Base-by-base conservation (phyloP, 1,284 basidiomycete genomes). In the Trichosporon sp. region DNA sequence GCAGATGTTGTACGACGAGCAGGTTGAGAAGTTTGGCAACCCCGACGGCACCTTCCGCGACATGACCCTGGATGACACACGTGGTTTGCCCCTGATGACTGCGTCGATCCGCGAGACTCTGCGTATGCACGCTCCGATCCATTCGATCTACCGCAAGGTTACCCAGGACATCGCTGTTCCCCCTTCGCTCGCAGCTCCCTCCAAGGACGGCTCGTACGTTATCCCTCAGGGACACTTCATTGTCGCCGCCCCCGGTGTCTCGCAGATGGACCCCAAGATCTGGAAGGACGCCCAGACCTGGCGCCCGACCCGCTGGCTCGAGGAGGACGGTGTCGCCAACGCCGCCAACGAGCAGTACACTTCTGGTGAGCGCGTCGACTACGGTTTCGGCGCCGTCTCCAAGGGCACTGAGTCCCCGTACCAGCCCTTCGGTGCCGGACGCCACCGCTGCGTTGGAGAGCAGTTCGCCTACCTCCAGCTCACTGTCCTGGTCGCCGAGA, bases 401-500 rank as follows among this genome's bases (percentile, higher is more conserved):
- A 96, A 96, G 85, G 94, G 94, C 66, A 96, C 94, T 11, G 92
- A 94, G 74, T 92, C 90, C 72, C 90, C 91, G 38, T 98, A 98
- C 82, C 91, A 96, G 81, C 97, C 96, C 1, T 99, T 99, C 80
- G 97, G 96, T 71, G 96, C 96, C 63, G 96, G 95, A 32, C 88
- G 93, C 76, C 95, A 98, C 85, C 87, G 95, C 70, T 79, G 76
- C 77, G 68, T 75, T 35, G 80, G 79, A 3, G 77, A 81, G 63
- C 76, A 94, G 89, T 99, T 98, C 80, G 97, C 97, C 14, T 96
- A 98, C 83, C 85, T 98, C 69, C 97, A 99, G 85, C 87, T 99
- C 32, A 92, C n/a, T n/a, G 91, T 91, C 5, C 88, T 99, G 80
- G 86, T 99, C 73, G 84, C 90, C 7, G 92, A 91, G 10, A 83